Evolutionary conservation across 163 green algal genomes (phyloP), one percentile per base, ranked within the genome.

Genomic region (Chlorella variabilis): DNA sequence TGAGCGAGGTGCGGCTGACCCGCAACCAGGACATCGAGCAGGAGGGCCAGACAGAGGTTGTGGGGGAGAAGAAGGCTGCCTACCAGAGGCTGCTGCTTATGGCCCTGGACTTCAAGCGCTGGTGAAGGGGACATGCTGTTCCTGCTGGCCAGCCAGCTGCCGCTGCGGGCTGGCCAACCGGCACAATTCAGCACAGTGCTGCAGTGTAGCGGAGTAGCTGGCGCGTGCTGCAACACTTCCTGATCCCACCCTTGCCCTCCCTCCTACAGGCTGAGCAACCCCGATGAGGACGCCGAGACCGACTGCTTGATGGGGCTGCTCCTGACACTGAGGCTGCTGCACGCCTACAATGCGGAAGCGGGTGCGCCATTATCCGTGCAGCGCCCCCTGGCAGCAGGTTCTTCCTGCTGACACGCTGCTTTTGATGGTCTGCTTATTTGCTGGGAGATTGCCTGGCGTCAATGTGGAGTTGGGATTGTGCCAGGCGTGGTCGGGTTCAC

Each of bases 311-410:
- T 81, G 75, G 59, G 45, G 31, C 59, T 59, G 0, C 7, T 56
- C 18, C 59, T 81, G 20, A 39, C 39, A 4, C 41, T 73, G 21
- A 56, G 75, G 36, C 41, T 73, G 41, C 61, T 81, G 75, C 75
- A 81, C 59, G 59, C 75, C 3, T 81, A 65, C 42, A 59, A 81
- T 29, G 34, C 62, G 21, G 59, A 36, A 8, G 75, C 75, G 54
- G 75, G 75, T 81, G 42, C 3, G 69, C 0, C 8, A 23, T 17
- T 25, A 29, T 9, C 45, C 15, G n/a, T n/a, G n/a, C n/a, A n/a
- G n/a, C n/a, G n/a, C n/a, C n/a, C n/a, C n/a, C n/a, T n/a, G n/a
- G n/a, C n/a, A n/a, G n/a, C n/a, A n/a, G n/a, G n/a, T n/a, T n/a
- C n/a, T n/a, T n/a, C n/a, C n/a, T n/a, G n/a, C n/a, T n/a, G n/a